phyloP scores from a whole-genome alignment of 139 green algal genomes.

The Axilococcus clingmanii region DNA sequence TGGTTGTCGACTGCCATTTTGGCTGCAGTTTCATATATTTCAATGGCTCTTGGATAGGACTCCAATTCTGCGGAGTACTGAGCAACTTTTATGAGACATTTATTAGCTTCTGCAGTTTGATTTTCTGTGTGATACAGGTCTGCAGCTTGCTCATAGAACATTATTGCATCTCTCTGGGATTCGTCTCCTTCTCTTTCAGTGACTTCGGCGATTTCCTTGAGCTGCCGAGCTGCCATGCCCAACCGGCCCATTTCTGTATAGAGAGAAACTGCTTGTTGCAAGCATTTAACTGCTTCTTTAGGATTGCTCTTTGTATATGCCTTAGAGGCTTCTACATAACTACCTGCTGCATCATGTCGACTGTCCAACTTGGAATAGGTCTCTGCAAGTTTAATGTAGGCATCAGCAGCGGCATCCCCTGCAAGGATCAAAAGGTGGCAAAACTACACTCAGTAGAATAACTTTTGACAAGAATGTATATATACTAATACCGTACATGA shows the following conservation, averaged over 20 bases:
- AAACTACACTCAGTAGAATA: background rate
- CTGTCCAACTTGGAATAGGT: conserved; percentile 79
- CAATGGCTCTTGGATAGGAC: conserved; percentile 35
- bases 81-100: conserved; percentile 68
- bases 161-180: conserved; percentile 56
- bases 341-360: conserved; percentile 74
- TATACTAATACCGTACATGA: conserved; percentile 41
- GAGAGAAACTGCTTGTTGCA: conserved; percentile 63
- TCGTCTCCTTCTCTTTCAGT: conserved; percentile 69
- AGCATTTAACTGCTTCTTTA: conserved; percentile 23
- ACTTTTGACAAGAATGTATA: too few relatives aligned
- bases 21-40: conserved; percentile 72
- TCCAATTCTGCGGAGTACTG: conserved; percentile 65
- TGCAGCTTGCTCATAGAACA: conserved; percentile 73
- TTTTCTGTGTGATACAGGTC: conserved; percentile 82
- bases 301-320: conserved; percentile 65
- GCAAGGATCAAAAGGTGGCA: background rate
- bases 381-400: conserved; percentile 68
- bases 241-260: conserved; percentile 94
- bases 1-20: conserved; percentile 77
- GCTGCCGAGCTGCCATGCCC: conserved; percentile 83
- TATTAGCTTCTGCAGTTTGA: conserved; percentile 65
- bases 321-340: conserved; percentile 80
- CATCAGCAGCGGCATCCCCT: conserved; percentile 64
- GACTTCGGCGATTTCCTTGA: conserved; percentile 72